These are phyloP conservation scores for Dactylonectria macrodidyma DNA, from an alignment of 2,329 filamentous ascomycete genomes.

Conservation along the genomic window DNA sequence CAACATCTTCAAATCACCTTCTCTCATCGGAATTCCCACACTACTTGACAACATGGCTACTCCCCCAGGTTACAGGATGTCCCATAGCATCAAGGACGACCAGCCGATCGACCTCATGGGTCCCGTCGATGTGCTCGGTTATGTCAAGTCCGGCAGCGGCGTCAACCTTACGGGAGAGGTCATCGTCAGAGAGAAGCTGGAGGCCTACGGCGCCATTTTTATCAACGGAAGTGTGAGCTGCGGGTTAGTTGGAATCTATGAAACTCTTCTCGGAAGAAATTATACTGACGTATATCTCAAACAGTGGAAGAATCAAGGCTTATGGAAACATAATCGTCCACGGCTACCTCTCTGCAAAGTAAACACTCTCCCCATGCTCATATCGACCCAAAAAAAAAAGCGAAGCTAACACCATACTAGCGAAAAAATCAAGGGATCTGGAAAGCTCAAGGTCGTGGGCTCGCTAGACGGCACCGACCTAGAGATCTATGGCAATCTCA, in stretches of 20 bases:
- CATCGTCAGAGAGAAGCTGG: conserved; percentile 59
- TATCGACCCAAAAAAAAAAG: conserved; percentile 8
- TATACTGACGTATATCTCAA: conserved; percentile 1
- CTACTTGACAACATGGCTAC: conserved; percentile 42
- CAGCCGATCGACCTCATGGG: conserved; percentile 58
- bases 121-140: conserved; percentile 63
- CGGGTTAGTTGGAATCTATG: conserved; percentile 52
- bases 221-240: conserved; percentile 60
- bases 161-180: conserved; percentile 62
- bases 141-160: conserved; percentile 61
- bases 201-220: conserved; percentile 62
- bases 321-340: conserved; percentile 62
- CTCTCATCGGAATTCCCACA: not conserved
- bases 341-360: conserved; percentile 58
- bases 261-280: not conserved
- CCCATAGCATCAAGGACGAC: conserved; percentile 60
- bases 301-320: conserved; percentile 61
- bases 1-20: not conserved
- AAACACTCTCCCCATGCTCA: conserved; percentile 32
- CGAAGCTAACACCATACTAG: conserved; percentile 45
- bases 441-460: conserved; percentile 61
- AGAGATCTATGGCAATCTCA: conserved; percentile 64
- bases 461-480: conserved; percentile 59
- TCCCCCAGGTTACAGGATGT: conserved; percentile 48
- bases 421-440: conserved; percentile 63